A percentile compares a stretch with the other conserved stretches of the same genome.
These are phyloP conservation scores for Lentinula detonsa DNA, from an alignment of 768 basidiomycete species.

Conservation along the genomic window DNA sequence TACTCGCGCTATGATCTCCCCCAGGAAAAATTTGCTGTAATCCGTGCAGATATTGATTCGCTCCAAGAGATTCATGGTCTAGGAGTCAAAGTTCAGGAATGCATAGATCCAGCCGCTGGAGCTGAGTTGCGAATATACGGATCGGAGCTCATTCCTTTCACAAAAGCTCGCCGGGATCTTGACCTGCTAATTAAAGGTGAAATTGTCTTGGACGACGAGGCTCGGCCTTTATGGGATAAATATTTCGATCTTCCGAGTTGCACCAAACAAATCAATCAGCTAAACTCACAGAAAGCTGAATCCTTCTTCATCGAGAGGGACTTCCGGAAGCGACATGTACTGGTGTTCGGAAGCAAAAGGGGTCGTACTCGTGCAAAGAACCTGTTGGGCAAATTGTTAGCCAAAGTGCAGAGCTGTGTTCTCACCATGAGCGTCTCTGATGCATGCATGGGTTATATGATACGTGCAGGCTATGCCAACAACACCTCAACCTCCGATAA, in stretches of 20 bases:
- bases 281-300: conserved; percentile 22
- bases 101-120: conserved; percentile 17
- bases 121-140: conserved; percentile 35
- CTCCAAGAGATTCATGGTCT: conserved; percentile 22
- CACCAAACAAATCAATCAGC: conserved; percentile 25
- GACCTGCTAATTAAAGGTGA: conserved; percentile 33
- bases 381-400: conserved; percentile 28
- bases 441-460: conserved; percentile 26
- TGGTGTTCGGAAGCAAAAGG: conserved; percentile 29
- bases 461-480: conserved; percentile 33
- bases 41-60: conserved; percentile 30
- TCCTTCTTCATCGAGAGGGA: conserved; percentile 34
- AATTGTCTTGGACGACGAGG: conserved; percentile 23
- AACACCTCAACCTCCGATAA: conserved; percentile 8
- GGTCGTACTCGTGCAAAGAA: conserved; percentile 25
- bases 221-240: conserved; percentile 36
- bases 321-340: conserved; percentile 27
- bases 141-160: conserved; percentile 26
- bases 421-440: conserved; percentile 30
- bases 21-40: conserved; percentile 22
- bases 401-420: conserved; percentile 28
- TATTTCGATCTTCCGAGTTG: conserved; percentile 41
- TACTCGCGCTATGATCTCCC: conserved; percentile 33
- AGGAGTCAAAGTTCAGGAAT: conserved; percentile 26
- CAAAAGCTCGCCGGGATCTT: conserved; percentile 17